Percentiles rank a stretch among this genome's conserved stretches.
Conservation (phyloP, 495 filamentous ascomycete genomes). For the Trichoderma erinaceum region DNA sequence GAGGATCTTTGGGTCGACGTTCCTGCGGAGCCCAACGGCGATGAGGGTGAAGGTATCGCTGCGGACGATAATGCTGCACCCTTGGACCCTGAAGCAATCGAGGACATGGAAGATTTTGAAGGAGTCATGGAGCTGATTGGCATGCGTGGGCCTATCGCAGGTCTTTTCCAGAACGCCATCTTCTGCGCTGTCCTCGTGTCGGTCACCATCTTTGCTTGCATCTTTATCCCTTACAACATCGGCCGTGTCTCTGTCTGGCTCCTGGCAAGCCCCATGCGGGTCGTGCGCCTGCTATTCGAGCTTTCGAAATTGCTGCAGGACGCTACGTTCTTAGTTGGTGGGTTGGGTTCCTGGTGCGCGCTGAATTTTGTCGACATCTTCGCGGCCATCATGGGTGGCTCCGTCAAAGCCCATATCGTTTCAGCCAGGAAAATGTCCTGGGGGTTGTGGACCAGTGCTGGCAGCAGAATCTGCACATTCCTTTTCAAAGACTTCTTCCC, state of each 20-base stretch:
- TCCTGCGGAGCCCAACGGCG: constrained; percentile 23
- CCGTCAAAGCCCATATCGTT: constrained; percentile 18
- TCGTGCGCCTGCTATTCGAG: constrained; percentile 61
- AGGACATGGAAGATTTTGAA: constrained; percentile 95
- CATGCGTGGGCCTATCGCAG: constrained; percentile 87
- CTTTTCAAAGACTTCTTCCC: constrained; percentile 34
- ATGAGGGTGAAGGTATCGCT: constrained; percentile 34
- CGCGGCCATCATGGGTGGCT: not conserved
- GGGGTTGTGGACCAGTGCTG: constrained; percentile 23
- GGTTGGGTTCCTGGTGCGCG: constrained; percentile 24
- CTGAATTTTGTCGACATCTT: constrained; percentile 23
- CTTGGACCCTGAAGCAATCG: constrained; percentile 47
- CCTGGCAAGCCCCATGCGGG: constrained; percentile 71
- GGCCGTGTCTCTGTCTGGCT: constrained; percentile 77
- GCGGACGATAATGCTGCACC: constrained; percentile 23
- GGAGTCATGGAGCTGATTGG: constrained; percentile 94
- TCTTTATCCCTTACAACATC: constrained; percentile 87
- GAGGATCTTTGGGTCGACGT: constrained; percentile 25
- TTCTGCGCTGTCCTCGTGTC: constrained; percentile 89
- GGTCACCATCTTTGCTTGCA: constrained; percentile 71
- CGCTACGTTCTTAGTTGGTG: constrained; percentile 33
- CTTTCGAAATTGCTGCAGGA: constrained; percentile 62
- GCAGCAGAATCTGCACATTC: constrained; percentile 31
- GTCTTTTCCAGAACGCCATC: constrained; percentile 86
- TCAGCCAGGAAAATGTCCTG: constrained; percentile 18